Conservation (phyloP, 345 rosid genomes). For the Luvunga scandens region DNA sequence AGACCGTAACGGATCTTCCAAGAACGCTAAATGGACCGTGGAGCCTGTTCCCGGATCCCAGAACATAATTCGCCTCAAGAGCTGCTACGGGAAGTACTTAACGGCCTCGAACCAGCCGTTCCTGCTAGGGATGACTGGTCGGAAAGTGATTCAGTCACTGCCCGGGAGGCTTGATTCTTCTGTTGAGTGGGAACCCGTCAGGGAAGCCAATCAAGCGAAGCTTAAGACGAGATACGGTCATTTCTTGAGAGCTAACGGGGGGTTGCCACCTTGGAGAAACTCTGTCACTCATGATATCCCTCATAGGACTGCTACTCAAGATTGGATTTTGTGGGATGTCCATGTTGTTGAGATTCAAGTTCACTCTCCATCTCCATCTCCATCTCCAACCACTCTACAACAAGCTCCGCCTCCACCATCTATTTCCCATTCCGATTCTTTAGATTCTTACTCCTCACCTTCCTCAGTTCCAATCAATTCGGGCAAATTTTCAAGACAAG, state of each 20-base stretch:
- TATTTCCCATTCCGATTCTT: conserved; percentile 38
- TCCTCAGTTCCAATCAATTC: conserved; percentile 44
- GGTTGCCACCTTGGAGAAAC: conserved; percentile 79
- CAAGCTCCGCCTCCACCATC: conserved; percentile 5
- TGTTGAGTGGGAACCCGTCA: conserved; percentile 79
- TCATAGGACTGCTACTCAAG: conserved; percentile 57
- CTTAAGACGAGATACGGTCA: conserved; percentile 59
- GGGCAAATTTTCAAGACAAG: conserved; percentile 54
- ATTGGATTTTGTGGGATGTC: conserved; percentile 72
- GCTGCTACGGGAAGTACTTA: conserved; percentile 67
- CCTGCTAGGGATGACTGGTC: conserved; percentile 73
- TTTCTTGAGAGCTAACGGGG: conserved; percentile 69
- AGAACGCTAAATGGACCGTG: conserved; percentile 67
- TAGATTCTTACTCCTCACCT: conserved; percentile 46
- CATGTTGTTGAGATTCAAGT: conserved; percentile 54
- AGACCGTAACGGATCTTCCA: conserved; percentile 58
- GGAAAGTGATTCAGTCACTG: conserved; percentile 60
- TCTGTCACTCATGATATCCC: conserved; percentile 76
- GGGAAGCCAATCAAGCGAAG: conserved; percentile 46
- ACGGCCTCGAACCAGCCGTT: conserved; percentile 82
- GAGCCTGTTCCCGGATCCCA: conserved; percentile 51
- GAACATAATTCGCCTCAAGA: conserved; percentile 58
- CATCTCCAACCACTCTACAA: conserved; percentile 26
- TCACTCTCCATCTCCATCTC: conserved; percentile 35
- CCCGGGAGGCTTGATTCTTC: conserved; percentile 52